Percentiles rank a stretch among this genome's conserved stretches.
Conservation (phyloP, 1,284 basidiomycete genomes). For the Cerioporus squamosus region DNA sequence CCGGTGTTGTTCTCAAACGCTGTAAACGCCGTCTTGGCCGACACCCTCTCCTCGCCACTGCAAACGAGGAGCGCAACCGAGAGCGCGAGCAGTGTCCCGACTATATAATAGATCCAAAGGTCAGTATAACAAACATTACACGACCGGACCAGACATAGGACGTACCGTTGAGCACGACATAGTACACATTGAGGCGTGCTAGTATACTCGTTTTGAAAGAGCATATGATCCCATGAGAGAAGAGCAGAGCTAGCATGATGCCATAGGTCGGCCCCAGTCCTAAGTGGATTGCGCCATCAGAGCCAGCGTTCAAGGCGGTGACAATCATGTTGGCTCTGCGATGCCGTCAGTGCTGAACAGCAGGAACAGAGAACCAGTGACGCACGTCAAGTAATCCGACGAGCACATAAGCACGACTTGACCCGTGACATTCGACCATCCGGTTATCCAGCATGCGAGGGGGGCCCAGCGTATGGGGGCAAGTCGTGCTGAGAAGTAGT, state of each 20-base stretch:
- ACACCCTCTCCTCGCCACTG: slow-evolving; percentile 60
- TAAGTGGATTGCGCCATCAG: slow-evolving; percentile 55
- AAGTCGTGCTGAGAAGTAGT: slow-evolving; percentile 76
- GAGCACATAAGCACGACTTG: slow-evolving; percentile 71
- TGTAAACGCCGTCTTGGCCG: slow-evolving; percentile 71
- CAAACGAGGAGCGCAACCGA: slow-evolving; percentile 63
- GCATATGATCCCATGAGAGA: slow-evolving; percentile 69
- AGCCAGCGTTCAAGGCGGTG: slow-evolving; percentile 65
- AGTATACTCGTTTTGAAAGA: slow-evolving; percentile 69
- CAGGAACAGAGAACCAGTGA: not conserved
- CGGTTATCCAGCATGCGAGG: slow-evolving; percentile 76
- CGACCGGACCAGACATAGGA: too few relatives aligned
- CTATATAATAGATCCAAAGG: slow-evolving; percentile 16
- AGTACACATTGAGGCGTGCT: slow-evolving; percentile 71
- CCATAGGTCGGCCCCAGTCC: slow-evolving; percentile 66
- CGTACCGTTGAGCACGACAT: slow-evolving; percentile 64
- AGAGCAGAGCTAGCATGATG: slow-evolving; percentile 65
- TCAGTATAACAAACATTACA: not conserved
- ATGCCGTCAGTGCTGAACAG: not conserved
- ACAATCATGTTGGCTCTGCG: slow-evolving; percentile 74
- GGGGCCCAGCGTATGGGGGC: slow-evolving; percentile 64
- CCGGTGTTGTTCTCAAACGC: slow-evolving; percentile 75
- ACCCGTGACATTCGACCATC: slow-evolving; percentile 66
- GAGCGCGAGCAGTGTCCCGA: slow-evolving; percentile 52
- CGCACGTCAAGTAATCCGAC: slow-evolving; percentile 61